Percentiles rank a stretch among this genome's conserved stretches.
phyloP scores from a whole-genome alignment of 345 rosid genomes.

The Eucalyptus regnans region DNA sequence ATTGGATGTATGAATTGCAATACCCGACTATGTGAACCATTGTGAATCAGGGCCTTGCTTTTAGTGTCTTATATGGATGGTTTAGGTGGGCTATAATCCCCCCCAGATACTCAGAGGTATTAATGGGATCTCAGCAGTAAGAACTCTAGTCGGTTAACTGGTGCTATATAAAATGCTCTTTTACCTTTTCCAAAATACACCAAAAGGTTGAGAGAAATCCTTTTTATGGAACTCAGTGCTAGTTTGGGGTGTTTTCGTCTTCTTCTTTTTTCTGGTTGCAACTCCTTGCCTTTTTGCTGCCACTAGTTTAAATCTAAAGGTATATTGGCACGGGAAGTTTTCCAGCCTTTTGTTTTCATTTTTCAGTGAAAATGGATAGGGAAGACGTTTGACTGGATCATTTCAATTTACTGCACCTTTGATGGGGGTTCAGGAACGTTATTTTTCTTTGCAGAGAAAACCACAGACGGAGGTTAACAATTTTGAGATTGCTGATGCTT shows the following conservation, averaged over 20 bases:
- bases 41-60: background rate
- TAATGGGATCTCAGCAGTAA: background rate
- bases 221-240: background rate
- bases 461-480: background rate
- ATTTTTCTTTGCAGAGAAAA: background rate
- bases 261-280: background rate
- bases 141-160: background rate
- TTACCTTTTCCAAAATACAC: background rate
- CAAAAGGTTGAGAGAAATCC: background rate
- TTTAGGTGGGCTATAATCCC: background rate
- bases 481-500: background rate
- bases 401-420: background rate
- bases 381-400: background rate
- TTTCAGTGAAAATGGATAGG: background rate
- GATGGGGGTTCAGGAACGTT: background rate
- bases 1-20: background rate
- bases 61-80: background rate
- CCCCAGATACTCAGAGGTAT: background rate
- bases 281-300: background rate
- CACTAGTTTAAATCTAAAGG: background rate
- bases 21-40: background rate
- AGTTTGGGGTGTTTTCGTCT: background rate
- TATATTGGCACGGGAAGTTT: background rate
- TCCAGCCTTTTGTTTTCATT: background rate
- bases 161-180: background rate